Evolutionary conservation across 2,329 filamentous ascomycete species (phyloP).

Genomic region (Penicillium frequentans): DNA sequence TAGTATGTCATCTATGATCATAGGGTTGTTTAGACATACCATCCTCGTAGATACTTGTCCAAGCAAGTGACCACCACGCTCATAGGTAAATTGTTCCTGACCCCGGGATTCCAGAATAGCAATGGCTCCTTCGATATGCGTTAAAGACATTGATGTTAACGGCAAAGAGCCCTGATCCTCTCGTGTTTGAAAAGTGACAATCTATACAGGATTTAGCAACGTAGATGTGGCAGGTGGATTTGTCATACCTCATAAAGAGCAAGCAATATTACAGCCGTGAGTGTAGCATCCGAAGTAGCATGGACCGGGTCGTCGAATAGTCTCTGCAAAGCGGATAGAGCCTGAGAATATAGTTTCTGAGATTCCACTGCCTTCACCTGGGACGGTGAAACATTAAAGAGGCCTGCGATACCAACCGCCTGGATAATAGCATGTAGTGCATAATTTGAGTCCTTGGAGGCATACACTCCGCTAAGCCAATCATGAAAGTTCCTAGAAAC

Average conservation of each 20-base stretch:
- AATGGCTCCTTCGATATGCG: background rate
- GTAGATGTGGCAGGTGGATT: background rate
- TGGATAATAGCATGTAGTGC: background rate
- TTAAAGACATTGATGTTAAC: background rate
- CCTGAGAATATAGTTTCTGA: background rate
- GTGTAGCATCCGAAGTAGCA: background rate
- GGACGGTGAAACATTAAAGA: background rate
- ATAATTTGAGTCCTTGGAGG: background rate
- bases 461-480: background rate
- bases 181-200: background rate
- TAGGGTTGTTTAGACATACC: background rate
- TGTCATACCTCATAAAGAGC: background rate
- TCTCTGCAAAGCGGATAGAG: background rate
- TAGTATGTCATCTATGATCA: background rate
- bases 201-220: background rate
- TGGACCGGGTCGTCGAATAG: background rate
- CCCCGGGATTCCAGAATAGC: background rate
- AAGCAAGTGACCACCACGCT: background rate
- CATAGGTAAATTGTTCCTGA: background rate
- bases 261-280: background rate
- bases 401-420: background rate
- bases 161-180: background rate
- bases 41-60: background rate
- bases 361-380: background rate
- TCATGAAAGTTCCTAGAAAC: background rate